Base-by-base conservation (phyloP, 1,139 yeast species). In the Suhomyces atakaporum region DNA sequence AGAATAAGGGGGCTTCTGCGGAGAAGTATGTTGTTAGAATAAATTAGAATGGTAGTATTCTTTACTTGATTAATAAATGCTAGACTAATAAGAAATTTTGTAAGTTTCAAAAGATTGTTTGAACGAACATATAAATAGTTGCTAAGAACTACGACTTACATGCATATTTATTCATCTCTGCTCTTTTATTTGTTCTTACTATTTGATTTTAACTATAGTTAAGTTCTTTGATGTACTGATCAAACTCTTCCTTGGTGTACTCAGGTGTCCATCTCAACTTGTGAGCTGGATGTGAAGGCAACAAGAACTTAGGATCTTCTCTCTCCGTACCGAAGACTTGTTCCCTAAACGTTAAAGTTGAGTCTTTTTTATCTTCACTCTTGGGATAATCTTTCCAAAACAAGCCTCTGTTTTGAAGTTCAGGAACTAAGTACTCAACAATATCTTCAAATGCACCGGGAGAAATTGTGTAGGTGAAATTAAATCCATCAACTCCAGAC, bases 181-280 rank as follows among this genome's bases (percentile, higher is more conserved):
- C 24, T 5, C 11, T 22, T 22, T 22, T 7, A 22, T 22, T 10
- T 22, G 6, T 22, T 8, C n/a, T 26, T 13, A 5, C 12, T 15
- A 26, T 15, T 16, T 15, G n/a, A 15, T 15, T 9, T 11, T 26
- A 26, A 15, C 29, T 26, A 26, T 15, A 26, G 12, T 26, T 26
- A 7, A 26, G n/a, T 26, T 26, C 14, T 16, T 26, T 7, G 16
- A 26, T 19, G 22, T 26, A 26, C 7, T 26, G 14, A 26, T 68
- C 74, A 42, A 65, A 66, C 16, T 64, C 68, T 37, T 62, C 67
- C 42, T 56, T 63, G 1, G 66, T 38, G 38, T 60, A 67, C 16
- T 63, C 66, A 9, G 62, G 58, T 32, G 51, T 54, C 75, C 75
- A 69, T 53, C 70, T 63, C 27, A 66, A 51, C 2, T 51, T 52